Conservation (phyloP, 2,329 filamentous ascomycete genomes). For the Pseudocercospora fuligena region DNA sequence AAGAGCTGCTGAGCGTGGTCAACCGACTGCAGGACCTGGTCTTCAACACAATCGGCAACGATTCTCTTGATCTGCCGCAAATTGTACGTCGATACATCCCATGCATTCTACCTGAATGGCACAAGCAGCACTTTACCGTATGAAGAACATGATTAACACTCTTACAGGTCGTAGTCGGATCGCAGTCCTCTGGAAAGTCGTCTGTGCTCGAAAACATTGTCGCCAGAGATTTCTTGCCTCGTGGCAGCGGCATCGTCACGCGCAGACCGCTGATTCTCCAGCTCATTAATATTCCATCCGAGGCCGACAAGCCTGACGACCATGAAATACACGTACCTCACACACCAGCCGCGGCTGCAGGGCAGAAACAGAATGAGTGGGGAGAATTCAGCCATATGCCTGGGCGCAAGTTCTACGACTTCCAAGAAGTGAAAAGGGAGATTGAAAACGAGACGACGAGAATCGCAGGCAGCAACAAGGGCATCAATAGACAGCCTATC, state of each 20-base stretch:
- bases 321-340: constrained; percentile 73
- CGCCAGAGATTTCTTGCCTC: constrained; percentile 92
- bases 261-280: constrained; percentile 92
- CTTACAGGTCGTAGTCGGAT: constrained; percentile 89
- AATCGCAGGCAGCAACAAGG: constrained; percentile 96
- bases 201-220: constrained; percentile 99
- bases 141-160: constrained; percentile 27
- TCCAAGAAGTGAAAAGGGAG: constrained; percentile 89
- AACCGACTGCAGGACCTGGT: constrained; percentile 99
- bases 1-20: constrained; percentile 92
- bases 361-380: constrained; percentile 74
- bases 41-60: constrained; percentile 99
- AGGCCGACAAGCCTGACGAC: constrained; percentile 69
- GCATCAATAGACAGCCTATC: constrained; percentile 95
- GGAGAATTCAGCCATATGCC: constrained; percentile 96
- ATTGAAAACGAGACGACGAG: constrained; percentile 96
- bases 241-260: constrained; percentile 96
- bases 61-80: constrained; percentile 94
- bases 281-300: constrained; percentile 90
- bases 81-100: constrained; percentile 69
- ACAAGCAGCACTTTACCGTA: neutral
- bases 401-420: constrained; percentile 86
- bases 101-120: neutral
- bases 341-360: constrained; percentile 73
- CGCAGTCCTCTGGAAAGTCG: constrained; percentile 97